These are phyloP conservation scores for Cetradonia linearis DNA, from an alignment of 495 filamentous ascomycete species.

Conservation along the genomic window DNA sequence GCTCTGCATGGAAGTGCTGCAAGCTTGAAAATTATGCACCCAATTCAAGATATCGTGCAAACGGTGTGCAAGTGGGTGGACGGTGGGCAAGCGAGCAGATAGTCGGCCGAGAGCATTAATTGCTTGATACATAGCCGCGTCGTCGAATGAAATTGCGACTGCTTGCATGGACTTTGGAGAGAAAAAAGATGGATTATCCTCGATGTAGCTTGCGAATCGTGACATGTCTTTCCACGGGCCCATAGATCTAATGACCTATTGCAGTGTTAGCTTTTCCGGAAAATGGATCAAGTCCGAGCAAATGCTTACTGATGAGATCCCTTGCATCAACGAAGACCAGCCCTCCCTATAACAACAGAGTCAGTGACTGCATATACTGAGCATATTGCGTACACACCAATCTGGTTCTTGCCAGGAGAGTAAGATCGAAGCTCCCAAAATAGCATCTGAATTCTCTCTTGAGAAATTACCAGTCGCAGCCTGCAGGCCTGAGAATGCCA, in stretches of 20 bases:
- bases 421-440: conserved; percentile 83
- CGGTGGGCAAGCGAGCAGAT: conserved; percentile 59
- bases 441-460: conserved; percentile 76
- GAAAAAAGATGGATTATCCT: conserved; percentile 43
- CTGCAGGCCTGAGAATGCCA: conserved; percentile 79
- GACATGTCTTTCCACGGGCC: conserved; percentile 86
- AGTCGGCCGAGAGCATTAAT: conserved; percentile 60
- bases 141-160: conserved; percentile 54
- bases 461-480: conserved; percentile 80
- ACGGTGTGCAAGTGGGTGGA: conserved; percentile 61
- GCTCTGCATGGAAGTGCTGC: conserved; percentile 47
- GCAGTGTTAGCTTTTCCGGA: conserved; percentile 29
- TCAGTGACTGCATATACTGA: conserved; percentile 21
- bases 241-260: conserved; percentile 79
- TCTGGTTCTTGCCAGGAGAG: conserved; percentile 95
- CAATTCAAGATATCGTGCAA: conserved; percentile 73
- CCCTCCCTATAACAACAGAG: conserved; percentile 50
- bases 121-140: conserved; percentile 53
- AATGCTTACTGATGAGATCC: conserved; percentile 66
- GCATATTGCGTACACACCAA: conserved; percentile 55
- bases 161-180: conserved; percentile 49
- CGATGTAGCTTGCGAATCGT: conserved; percentile 72
- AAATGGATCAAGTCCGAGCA: not conserved
- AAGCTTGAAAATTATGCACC: conserved; percentile 64
- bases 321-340: conserved; percentile 87